Percentiles rank a stretch among this genome's conserved stretches.
Conservation (phyloP, 345 rosid species). For the Ceriops tagal region DNA sequence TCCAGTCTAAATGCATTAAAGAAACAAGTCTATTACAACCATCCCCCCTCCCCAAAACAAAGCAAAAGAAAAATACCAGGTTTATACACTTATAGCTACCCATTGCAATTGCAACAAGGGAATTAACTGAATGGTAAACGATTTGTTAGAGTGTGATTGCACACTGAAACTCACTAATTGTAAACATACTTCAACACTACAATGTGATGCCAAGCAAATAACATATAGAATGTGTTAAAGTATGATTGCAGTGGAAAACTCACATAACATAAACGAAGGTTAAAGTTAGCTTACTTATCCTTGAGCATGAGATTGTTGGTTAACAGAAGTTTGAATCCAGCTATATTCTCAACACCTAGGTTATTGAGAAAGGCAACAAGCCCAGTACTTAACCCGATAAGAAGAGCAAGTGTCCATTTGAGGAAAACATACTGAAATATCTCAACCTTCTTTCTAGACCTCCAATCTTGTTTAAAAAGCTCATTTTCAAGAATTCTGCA, state of each 20-base stretch:
- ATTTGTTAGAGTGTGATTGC: too few species aligned
- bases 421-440: conserved; percentile 70
- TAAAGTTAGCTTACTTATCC: conserved; percentile 49
- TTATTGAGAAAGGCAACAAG: conserved; percentile 65
- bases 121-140: too few species aligned
- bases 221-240: neutral
- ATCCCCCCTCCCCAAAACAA: too few species aligned
- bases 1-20: too few species aligned
- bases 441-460: conserved; percentile 70
- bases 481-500: conserved; percentile 80
- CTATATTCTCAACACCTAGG: conserved; percentile 77
- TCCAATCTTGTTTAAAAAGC: conserved; percentile 88
- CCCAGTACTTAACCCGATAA: conserved; percentile 71
- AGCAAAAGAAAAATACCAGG: too few species aligned
- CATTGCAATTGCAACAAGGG: too few species aligned
- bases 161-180: too few species aligned
- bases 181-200: too few species aligned
- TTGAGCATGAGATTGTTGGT: conserved; percentile 70
- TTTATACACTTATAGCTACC: too few species aligned
- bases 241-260: too few species aligned
- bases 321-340: conserved; percentile 73
- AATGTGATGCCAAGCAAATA: too few species aligned
- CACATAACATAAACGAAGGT: neutral
- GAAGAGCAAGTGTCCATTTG: conserved; percentile 85
- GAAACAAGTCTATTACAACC: too few species aligned